Percentiles rank a stretch among this genome's conserved stretches.
phyloP scores from a whole-genome alignment of 495 filamentous ascomycete genomes.

The Xylaria grammica region DNA sequence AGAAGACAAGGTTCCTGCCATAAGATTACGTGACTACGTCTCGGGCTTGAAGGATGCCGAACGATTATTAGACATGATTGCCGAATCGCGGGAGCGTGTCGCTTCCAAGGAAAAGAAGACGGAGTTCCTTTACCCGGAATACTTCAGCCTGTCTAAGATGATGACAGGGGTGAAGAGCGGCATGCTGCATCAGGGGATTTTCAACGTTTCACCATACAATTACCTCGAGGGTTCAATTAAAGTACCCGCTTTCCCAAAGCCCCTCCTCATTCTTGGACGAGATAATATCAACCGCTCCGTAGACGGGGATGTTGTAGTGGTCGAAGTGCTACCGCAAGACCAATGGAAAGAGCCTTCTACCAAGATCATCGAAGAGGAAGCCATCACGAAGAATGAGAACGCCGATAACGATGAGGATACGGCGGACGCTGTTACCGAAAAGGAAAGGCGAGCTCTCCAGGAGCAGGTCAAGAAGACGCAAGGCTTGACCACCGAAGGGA shows the following conservation, averaged over 20 bases:
- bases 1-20: slow-evolving; percentile 69
- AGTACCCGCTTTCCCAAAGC: slow-evolving; percentile 86
- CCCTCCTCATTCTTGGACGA: slow-evolving; percentile 86
- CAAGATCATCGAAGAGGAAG: slow-evolving; percentile 94
- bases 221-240: slow-evolving; percentile 92
- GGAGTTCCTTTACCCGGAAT: slow-evolving; percentile 78
- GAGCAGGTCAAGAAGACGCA: slow-evolving; percentile 90
- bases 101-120: slow-evolving; percentile 65
- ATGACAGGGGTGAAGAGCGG: slow-evolving; percentile 88
- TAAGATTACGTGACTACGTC: slow-evolving; percentile 78
- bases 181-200: slow-evolving; percentile 88
- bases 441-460: slow-evolving; percentile 81
- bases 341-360: slow-evolving; percentile 97
- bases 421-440: slow-evolving; percentile 78
- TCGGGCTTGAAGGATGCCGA: slow-evolving; percentile 81
- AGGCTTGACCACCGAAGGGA: slow-evolving; percentile 75
- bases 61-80: slow-evolving; percentile 92
- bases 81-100: slow-evolving; percentile 69
- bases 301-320: slow-evolving; percentile 87
- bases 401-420: slow-evolving; percentile 68
- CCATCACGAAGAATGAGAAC: slow-evolving; percentile 90
- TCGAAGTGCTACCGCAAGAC: slow-evolving; percentile 88
- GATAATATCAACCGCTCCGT: slow-evolving; percentile 96
- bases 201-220: slow-evolving; percentile 97
- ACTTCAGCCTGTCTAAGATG: slow-evolving; percentile 90